Evolutionary conservation across 495 filamentous ascomycete genomes (phyloP).

Genomic region (Ascodesmis nigricans): DNA sequence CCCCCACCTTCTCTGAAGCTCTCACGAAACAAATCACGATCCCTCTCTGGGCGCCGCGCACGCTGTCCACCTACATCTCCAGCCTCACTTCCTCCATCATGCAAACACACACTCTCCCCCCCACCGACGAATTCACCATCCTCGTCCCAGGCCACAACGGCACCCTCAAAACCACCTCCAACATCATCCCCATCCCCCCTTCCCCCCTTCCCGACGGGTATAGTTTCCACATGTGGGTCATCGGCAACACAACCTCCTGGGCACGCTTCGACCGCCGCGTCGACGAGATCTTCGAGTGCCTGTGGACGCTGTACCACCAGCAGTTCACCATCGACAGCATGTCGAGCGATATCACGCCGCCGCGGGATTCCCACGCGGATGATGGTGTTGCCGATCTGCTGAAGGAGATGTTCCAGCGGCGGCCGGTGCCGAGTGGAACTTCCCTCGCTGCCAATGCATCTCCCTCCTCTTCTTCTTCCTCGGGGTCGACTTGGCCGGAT

Average conservation of each 20-base stretch:
- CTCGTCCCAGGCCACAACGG: no score
- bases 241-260: constrained; percentile 24
- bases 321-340: no score
- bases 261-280: constrained; percentile 19
- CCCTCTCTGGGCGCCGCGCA: constrained; percentile 17
- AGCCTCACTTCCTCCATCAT: neutral
- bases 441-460: no score
- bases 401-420: no score
- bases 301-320: constrained; percentile 22
- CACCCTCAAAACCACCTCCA: neutral
- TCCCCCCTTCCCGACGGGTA: constrained; percentile 8
- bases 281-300: constrained; percentile 22
- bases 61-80: constrained; percentile 14
- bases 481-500: no score
- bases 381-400: no score
- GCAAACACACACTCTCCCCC: neutral
- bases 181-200: constrained; percentile 1
- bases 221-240: constrained; percentile 23
- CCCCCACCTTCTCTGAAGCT: constrained; percentile 10
- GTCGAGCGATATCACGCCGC: no score
- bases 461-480: no score
- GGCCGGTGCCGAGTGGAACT: no score
- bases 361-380: no score
- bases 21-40: constrained; percentile 21
- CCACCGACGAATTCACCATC: no score